Conservation (phyloP, 2,329 filamentous ascomycete genomes). For the Calonectria hawksworthii region DNA sequence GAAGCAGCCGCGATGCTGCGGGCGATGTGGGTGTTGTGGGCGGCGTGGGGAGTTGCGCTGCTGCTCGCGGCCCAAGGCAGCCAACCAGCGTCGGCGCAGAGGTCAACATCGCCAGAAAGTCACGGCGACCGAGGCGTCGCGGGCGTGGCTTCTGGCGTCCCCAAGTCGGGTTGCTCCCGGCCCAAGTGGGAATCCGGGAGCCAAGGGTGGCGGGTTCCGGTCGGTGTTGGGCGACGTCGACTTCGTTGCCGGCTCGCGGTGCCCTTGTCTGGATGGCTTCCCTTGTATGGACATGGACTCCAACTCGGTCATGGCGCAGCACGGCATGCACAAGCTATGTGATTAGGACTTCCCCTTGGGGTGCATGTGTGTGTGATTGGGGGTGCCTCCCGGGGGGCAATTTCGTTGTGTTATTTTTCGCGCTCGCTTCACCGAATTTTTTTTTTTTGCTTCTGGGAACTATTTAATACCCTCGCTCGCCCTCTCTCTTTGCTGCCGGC, state of each 20-base stretch:
- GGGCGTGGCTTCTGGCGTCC: not conserved
- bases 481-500: not conserved
- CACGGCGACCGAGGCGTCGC: not conserved
- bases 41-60: slow-evolving; percentile 18
- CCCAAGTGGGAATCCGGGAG: slow-evolving; percentile 21
- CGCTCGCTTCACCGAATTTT: not conserved
- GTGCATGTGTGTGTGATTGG: slow-evolving; percentile 4
- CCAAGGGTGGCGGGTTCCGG: slow-evolving; percentile 19
- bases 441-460: not conserved
- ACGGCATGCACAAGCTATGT: slow-evolving; percentile 10
- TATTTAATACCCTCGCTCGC: slow-evolving; percentile 9
- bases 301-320: slow-evolving; percentile 6
- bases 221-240: slow-evolving; percentile 16
- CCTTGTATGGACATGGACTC: slow-evolving; percentile 23
- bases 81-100: slow-evolving; percentile 19
- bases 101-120: slow-evolving; percentile 8
- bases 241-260: slow-evolving; percentile 1
- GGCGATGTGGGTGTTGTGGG: slow-evolving; percentile 12
- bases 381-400: not conserved
- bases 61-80: not conserved
- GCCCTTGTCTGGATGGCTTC: slow-evolving; percentile 25
- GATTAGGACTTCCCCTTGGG: slow-evolving; percentile 8
- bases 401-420: not conserved
- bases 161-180: not conserved
- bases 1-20: slow-evolving; percentile 3